These are phyloP conservation scores for Abrus pulchellus DNA, from an alignment of 306 rosid species.

Conservation along the genomic window DNA sequence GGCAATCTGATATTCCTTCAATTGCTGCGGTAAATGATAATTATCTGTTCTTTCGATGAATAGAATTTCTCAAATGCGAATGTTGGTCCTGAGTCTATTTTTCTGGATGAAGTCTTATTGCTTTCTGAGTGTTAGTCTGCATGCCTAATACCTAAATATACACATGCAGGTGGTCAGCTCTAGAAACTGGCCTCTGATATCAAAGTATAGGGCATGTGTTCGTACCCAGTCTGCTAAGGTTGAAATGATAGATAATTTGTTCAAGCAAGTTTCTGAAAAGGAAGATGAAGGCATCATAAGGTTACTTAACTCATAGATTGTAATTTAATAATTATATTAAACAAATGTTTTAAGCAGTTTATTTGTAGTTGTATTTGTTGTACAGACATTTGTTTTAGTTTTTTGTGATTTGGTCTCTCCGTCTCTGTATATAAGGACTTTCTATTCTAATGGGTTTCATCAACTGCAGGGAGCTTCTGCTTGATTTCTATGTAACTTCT, in stretches of 20 bases:
- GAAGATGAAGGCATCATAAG: conserved; percentile 94
- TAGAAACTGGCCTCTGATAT: conserved; percentile 90
- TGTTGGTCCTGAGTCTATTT: neutral
- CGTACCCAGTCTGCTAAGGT: conserved; percentile 90
- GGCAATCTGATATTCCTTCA: conserved; percentile 89
- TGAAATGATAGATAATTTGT: conserved; percentile 92
- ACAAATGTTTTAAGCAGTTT: neutral
- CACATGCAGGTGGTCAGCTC: conserved; percentile 87
- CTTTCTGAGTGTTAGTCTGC: neutral
- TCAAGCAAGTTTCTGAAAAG: conserved; percentile 70
- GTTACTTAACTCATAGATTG: conserved; percentile 44
- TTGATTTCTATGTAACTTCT: conserved; percentile 86
- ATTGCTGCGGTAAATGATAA: conserved; percentile 81
- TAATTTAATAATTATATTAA: neutral
- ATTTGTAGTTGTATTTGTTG: conserved; percentile 20
- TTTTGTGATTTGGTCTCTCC: too few species aligned
- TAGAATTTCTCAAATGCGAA: neutral
- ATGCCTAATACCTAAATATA: conserved; percentile 10
- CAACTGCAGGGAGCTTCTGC: conserved; percentile 80
- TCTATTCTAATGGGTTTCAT: conserved; percentile 36
- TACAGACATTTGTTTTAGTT: neutral
- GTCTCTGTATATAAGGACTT: neutral
- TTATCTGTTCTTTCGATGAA: neutral
- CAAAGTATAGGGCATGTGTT: conserved; percentile 89
- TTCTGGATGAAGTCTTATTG: neutral